phyloP scores from a whole-genome alignment of 305 asterid genomes.

The Fraxinus platypoda region DNA sequence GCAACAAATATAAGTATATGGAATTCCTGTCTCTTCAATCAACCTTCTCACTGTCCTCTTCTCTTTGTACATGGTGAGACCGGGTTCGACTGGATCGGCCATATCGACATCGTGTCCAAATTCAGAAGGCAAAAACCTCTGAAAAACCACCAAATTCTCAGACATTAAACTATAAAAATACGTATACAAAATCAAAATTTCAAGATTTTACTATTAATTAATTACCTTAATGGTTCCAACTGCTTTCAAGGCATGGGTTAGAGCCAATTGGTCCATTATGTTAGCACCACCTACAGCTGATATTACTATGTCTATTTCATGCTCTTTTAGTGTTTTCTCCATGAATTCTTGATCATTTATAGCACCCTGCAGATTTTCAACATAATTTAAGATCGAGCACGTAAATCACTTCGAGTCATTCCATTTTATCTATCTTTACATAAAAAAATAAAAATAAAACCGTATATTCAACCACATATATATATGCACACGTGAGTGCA shows the following conservation, averaged over 20 bases:
- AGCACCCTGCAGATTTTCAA: constrained; percentile 24
- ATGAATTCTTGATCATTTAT: constrained; percentile 25
- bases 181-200: neutral
- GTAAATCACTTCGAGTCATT: neutral
- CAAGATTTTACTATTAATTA: neutral
- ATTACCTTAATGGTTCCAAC: constrained; percentile 35
- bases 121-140: constrained; percentile 43
- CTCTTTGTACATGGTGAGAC: constrained; percentile 33
- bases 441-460: neutral
- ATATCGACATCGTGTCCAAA: constrained; percentile 41
- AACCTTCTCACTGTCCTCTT: constrained; percentile 33
- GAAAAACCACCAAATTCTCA: neutral
- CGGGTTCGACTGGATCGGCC: constrained; percentile 38
- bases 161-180: too few species aligned
- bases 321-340: constrained; percentile 28
- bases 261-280: constrained; percentile 29
- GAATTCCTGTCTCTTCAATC: constrained; percentile 26
- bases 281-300: constrained; percentile 36
- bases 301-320: constrained; percentile 33
- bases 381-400: neutral
- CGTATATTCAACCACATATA: neutral
- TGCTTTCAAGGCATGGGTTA: constrained; percentile 27
- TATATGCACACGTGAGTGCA: too few species aligned
- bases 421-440: neutral
- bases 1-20: constrained; percentile 37